A percentile compares a stretch with the other conserved stretches of the same genome.
Evolutionary conservation across 148 eudicot genomes (phyloP).

Genomic region (Diospyros lotus): DNA sequence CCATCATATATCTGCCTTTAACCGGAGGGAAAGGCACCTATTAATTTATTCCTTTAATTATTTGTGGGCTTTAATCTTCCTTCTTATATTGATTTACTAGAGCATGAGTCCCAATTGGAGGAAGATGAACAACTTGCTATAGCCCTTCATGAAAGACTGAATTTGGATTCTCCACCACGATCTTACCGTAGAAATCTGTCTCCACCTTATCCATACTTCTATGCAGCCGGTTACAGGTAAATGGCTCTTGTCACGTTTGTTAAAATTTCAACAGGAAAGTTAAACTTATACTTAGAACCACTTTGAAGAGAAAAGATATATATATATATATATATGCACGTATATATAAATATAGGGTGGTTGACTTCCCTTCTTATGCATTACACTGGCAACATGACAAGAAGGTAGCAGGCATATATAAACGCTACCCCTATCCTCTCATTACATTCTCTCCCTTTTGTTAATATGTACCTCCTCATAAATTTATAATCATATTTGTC

Average conservation of each 20-base stretch:
- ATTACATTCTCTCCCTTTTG: no score
- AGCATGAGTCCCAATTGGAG: slow-evolving; percentile 46
- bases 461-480: not conserved
- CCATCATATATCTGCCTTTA: not conserved
- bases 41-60: not conserved
- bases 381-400: not conserved
- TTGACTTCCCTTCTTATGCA: not conserved
- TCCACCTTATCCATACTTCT: slow-evolving; percentile 51
- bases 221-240: slow-evolving; percentile 69
- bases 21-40: slow-evolving; percentile 40
- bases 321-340: no score
- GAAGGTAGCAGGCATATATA: not conserved
- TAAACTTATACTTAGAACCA: not conserved
- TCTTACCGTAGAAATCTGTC: slow-evolving; percentile 47
- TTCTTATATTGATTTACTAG: slow-evolving; percentile 20
- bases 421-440: not conserved
- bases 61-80: slow-evolving; percentile 13
- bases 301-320: not conserved
- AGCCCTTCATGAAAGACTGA: slow-evolving; percentile 84
- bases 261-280: not conserved
- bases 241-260: not conserved
- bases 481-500: not conserved
- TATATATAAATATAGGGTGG: not conserved
- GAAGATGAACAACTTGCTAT: slow-evolving; percentile 92
- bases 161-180: slow-evolving; percentile 59